These are phyloP conservation scores for Penicillium goetzii DNA, from an alignment of 495 filamentous ascomycete genomes.

Conservation along the genomic window DNA sequence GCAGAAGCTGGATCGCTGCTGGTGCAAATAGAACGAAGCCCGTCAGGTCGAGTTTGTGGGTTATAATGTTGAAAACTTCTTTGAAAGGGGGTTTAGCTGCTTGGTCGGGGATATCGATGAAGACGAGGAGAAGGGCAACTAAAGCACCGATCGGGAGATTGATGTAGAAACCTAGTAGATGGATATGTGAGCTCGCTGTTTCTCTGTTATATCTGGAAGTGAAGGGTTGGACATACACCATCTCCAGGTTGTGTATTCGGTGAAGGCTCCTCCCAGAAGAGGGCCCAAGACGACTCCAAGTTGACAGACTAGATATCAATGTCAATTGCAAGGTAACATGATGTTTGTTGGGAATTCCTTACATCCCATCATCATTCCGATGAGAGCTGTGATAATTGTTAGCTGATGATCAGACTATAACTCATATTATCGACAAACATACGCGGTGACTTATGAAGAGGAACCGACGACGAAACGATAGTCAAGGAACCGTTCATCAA, in stretches of 20 bases:
- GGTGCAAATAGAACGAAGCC: slow-evolving; percentile 52
- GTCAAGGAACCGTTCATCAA: slow-evolving; percentile 57
- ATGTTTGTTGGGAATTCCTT: slow-evolving; percentile 23
- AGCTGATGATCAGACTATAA: slow-evolving; percentile 18
- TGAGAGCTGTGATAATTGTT: slow-evolving; percentile 28
- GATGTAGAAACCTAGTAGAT: slow-evolving; percentile 64
- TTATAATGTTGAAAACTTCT: slow-evolving; percentile 30
- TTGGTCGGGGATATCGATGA: slow-evolving; percentile 54
- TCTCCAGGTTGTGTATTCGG: slow-evolving; percentile 55
- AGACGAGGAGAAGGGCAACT: slow-evolving; percentile 47
- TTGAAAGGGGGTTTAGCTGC: slow-evolving; percentile 43
- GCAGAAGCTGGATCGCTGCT: slow-evolving; percentile 49
- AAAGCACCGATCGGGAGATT: slow-evolving; percentile 64
- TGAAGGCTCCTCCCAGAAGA: slow-evolving; percentile 61
- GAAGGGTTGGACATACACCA: slow-evolving; percentile 50
- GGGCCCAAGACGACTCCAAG: slow-evolving; percentile 53
- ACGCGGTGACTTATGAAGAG: slow-evolving; percentile 49
- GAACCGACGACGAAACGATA: slow-evolving; percentile 51
- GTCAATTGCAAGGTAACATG: slow-evolving; percentile 9
- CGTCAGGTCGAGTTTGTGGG: slow-evolving; percentile 45
- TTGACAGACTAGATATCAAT: slow-evolving; percentile 30
- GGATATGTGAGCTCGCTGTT: neutral
- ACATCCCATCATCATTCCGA: slow-evolving; percentile 42
- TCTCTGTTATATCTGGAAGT: neutral
- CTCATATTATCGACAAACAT: slow-evolving; percentile 9